phyloP scores from a whole-genome alignment of 495 filamentous ascomycete genomes.

The Physcia stellaris region DNA sequence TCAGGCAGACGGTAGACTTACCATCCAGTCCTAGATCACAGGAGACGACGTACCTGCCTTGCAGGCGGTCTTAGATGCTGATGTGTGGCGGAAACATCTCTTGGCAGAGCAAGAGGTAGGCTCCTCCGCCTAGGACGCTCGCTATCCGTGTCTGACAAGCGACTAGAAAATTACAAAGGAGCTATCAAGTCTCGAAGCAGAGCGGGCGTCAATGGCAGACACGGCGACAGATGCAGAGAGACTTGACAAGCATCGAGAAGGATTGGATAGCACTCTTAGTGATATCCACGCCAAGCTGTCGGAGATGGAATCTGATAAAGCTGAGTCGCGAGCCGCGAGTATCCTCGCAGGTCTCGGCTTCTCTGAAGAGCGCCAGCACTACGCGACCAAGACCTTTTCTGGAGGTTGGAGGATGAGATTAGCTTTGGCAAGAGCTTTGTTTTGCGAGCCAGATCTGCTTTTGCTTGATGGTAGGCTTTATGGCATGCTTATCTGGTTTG shows the following conservation, averaged over 20 bases:
- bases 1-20: conserved; percentile 6
- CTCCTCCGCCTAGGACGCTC: too few relatives aligned
- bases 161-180: conserved; percentile 67
- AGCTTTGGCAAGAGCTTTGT: conserved; percentile 84
- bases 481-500: not conserved
- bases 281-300: conserved; percentile 87
- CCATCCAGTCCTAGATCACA: conserved; percentile 65
- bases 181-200: conserved; percentile 65
- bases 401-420: conserved; percentile 99
- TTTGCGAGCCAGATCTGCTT: conserved; percentile 94
- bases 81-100: conserved; percentile 96
- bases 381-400: conserved; percentile 92
- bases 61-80: conserved; percentile 92
- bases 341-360: conserved; percentile 97
- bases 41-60: conserved; percentile 93
- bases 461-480: conserved; percentile 59
- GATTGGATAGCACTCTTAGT: conserved; percentile 71
- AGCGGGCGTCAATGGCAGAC: conserved; percentile 67
- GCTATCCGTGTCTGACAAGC: too few relatives aligned
- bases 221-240: conserved; percentile 73
- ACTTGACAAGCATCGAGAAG: conserved; percentile 77
- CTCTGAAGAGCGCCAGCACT: conserved; percentile 84
- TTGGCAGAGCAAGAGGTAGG: conserved; percentile 75
- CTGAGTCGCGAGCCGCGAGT: conserved; percentile 84
- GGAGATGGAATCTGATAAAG: conserved; percentile 99